Evolutionary conservation across 768 basidiomycete species (phyloP).

Genomic region (Cystofilobasidium bisporidii): DNA sequence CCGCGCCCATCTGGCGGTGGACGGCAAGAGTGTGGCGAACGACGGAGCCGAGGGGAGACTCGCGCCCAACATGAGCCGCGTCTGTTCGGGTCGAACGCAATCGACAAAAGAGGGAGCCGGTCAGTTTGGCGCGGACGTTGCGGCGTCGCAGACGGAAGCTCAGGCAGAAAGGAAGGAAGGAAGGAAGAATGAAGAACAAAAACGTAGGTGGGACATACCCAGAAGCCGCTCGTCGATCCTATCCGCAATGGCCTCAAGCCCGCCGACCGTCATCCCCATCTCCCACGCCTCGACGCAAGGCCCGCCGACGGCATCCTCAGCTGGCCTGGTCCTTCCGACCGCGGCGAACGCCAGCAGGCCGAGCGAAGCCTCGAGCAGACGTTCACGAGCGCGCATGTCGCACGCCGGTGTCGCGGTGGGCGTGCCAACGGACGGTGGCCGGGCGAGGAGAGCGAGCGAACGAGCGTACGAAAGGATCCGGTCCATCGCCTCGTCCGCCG

Average conservation of each 20-base stretch:
- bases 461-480: conserved; percentile 19
- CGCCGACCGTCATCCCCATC: not conserved
- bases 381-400: not conserved
- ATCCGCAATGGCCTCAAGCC: not conserved
- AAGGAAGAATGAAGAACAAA: too few species aligned
- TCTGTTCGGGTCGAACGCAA: not conserved
- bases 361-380: not conserved
- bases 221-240: not conserved
- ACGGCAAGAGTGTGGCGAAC: conserved; percentile 11
- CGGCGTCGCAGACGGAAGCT: not conserved
- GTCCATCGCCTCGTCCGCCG: not conserved
- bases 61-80: not conserved
- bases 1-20: conserved; percentile 11
- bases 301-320: not conserved
- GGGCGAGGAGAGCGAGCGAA: not conserved
- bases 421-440: not conserved
- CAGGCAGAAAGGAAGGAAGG: too few species aligned
- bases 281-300: not conserved
- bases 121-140: not conserved
- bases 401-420: not conserved
- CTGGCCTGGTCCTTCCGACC: not conserved
- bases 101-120: not conserved
- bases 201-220: too few species aligned
- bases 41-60: conserved; percentile 7
- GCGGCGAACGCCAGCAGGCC: conserved; percentile 11